These are phyloP conservation scores for Penicillium sp. DNA, from an alignment of 2,329 filamentous ascomycete species.

Conservation along the genomic window DNA sequence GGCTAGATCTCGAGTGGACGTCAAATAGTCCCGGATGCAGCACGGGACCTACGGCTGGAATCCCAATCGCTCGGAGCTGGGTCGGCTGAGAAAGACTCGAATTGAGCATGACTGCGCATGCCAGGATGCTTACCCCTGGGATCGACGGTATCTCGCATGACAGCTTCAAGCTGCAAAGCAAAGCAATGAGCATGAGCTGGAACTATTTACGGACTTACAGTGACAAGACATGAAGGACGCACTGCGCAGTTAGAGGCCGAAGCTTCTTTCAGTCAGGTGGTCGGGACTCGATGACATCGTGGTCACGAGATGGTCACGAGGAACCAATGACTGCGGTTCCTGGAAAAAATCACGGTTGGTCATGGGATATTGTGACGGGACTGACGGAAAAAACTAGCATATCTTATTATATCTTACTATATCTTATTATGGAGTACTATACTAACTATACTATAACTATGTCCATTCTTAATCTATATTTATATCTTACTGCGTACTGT, in stretches of 20 bases:
- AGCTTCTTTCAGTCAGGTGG: slow-evolving; percentile 25
- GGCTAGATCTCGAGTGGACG: neutral
- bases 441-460: too few species aligned
- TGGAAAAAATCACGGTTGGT: slow-evolving; percentile 37
- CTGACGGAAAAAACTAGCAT: slow-evolving; percentile 12
- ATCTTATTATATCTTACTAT: too few species aligned
- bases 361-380: slow-evolving; percentile 31
- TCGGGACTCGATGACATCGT: slow-evolving; percentile 22
- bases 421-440: too few species aligned
- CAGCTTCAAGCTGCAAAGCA: too few species aligned
- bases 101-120: slow-evolving; percentile 14
- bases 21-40: neutral
- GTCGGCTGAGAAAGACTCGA: slow-evolving; percentile 20
- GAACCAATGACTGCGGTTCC: slow-evolving; percentile 27
- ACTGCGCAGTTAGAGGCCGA: slow-evolving; percentile 10
- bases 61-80: slow-evolving; percentile 19
- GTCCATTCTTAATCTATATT: neutral
- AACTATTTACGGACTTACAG: neutral
- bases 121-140: slow-evolving; percentile 17
- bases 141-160: slow-evolving; percentile 20
- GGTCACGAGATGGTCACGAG: slow-evolving; percentile 17
- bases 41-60: slow-evolving; percentile 14
- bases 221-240: neutral
- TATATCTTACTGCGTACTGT: neutral
- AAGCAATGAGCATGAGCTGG: too few species aligned